phyloP scores from a whole-genome alignment of 352 stramenopile genomes.

The Peronosclerospora sorghi region DNA sequence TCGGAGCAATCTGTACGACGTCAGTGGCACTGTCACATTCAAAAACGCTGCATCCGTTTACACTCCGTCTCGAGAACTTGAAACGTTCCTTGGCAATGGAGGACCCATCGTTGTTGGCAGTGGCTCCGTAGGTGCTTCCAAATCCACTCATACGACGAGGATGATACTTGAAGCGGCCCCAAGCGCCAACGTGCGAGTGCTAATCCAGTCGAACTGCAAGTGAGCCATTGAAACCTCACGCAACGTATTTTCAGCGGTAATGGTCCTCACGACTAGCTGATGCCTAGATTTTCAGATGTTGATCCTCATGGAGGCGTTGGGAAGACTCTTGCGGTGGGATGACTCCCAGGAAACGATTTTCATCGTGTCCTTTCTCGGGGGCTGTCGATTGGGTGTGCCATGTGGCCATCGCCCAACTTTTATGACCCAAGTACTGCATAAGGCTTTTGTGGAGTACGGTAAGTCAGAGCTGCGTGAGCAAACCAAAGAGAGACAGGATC shows the following conservation, averaged over 20 bases:
- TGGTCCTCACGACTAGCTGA: constrained; percentile 85
- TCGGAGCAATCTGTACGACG: constrained; percentile 36
- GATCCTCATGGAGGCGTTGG: constrained; percentile 71
- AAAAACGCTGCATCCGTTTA: constrained; percentile 19
- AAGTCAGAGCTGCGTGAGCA: constrained; percentile 29
- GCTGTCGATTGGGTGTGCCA: no score
- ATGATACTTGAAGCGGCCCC: constrained; percentile 75
- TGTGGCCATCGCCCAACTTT: no score
- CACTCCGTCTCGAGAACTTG: constrained; percentile 12
- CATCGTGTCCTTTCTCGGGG: no score
- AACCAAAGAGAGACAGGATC: constrained; percentile 29
- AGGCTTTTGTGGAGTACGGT: constrained; percentile 40
- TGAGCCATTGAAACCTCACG: constrained; percentile 32
- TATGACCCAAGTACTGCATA: no score
- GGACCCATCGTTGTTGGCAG: constrained; percentile 89
- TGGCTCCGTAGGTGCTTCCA: constrained; percentile 86
- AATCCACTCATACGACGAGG: constrained; percentile 54
- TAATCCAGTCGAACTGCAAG: constrained; percentile 87
- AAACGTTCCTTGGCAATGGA: constrained; percentile 20
- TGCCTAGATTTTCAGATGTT: constrained; percentile 77
- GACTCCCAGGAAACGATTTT: no score
- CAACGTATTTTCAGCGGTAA: constrained; percentile 58
- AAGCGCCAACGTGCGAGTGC: constrained; percentile 46
- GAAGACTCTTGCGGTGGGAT: constrained; percentile 53
- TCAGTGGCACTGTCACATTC: constrained; percentile 40